These are phyloP conservation scores for Apiotrichum porosum DNA, from an alignment of 1,284 basidiomycete genomes.

Conservation along the genomic window DNA sequence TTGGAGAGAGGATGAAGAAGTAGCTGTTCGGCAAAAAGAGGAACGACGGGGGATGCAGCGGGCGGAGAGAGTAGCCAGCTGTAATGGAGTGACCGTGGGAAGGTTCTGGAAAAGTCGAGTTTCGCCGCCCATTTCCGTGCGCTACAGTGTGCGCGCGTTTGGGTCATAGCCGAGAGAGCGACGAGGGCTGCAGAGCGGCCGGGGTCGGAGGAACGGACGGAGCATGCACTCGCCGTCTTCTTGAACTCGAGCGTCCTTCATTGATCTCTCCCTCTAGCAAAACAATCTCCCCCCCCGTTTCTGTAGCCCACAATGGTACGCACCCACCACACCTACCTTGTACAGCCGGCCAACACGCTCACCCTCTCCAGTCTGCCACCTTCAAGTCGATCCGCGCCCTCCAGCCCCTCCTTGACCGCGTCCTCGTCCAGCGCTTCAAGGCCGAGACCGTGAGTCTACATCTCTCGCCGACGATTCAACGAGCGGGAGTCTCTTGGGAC, in stretches of 20 bases:
- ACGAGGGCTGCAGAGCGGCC: too few species aligned
- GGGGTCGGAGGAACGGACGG: too few species aligned
- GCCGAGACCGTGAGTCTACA: conserved; percentile 66
- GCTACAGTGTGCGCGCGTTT: not conserved
- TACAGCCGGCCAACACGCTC: too few species aligned
- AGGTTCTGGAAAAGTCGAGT: conserved; percentile 22
- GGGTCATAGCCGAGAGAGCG: conserved; percentile 3
- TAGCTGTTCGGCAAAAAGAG: conserved; percentile 8
- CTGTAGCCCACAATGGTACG: conserved; percentile 20
- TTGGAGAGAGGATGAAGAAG: not conserved
- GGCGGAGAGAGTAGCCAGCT: not conserved
- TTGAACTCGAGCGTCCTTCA: too few species aligned
- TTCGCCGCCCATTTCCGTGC: not conserved
- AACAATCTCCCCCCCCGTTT: not conserved
- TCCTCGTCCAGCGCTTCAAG: conserved; percentile 96
- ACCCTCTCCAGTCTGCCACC: conserved; percentile 52
- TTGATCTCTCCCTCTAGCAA: too few species aligned
- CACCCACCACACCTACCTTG: too few species aligned
- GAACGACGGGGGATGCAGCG: not conserved
- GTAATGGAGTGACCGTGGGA: conserved; percentile 10
- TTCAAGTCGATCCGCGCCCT: conserved; percentile 93
- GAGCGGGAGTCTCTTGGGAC: too few species aligned
- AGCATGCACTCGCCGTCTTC: too few species aligned
- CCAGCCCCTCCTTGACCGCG: conserved; percentile 89
- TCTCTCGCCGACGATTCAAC: too few species aligned